Evolutionary conservation across 352 stramenopile genomes (phyloP).

Genomic region (Pythium aristosporum): DNA sequence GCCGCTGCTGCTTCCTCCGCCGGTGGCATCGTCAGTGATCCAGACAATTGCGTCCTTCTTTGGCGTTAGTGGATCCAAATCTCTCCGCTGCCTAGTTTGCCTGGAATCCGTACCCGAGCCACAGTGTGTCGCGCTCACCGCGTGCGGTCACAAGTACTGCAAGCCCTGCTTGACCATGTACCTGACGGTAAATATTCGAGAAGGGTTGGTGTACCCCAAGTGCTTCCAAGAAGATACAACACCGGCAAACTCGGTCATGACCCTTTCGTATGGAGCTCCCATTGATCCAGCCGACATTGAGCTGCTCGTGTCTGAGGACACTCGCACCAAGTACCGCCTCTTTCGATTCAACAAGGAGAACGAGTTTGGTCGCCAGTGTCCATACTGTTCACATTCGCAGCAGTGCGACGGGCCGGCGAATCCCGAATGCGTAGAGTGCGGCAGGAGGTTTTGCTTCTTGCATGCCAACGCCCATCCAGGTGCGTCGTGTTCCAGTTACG

Average conservation of each 20-base stretch:
- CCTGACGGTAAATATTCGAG: conserved; percentile 59
- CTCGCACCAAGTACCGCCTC: conserved; percentile 72
- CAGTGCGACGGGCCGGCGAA: conserved; percentile 42
- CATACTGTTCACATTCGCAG: conserved; percentile 58
- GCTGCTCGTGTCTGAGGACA: conserved; percentile 38
- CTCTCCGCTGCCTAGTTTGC: conserved; percentile 70
- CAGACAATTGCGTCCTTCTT: conserved; percentile 1
- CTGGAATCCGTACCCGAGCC: conserved; percentile 46
- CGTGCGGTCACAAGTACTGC: conserved; percentile 61
- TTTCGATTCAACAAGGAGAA: conserved; percentile 88
- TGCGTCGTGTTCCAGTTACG: conserved; percentile 67
- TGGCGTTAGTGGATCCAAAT: conserved; percentile 12
- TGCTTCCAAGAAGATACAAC: conserved; percentile 47
- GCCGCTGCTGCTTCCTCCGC: neutral
- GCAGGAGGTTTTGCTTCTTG: conserved; percentile 80
- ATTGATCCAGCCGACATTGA: conserved; percentile 48
- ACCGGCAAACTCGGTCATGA: neutral
- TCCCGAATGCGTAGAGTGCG: conserved; percentile 43
- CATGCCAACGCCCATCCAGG: conserved; percentile 82
- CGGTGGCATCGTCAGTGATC: neutral
- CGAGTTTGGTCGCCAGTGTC: conserved; percentile 54
- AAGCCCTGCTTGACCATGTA: conserved; percentile 48
- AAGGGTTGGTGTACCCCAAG: conserved; percentile 64
- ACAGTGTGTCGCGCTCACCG: conserved; percentile 34
- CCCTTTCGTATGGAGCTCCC: conserved; percentile 29